A percentile compares a stretch with the other conserved stretches of the same genome.
These are phyloP conservation scores for Artemisia annua DNA, from an alignment of 129 eudicot species.

Conservation along the genomic window DNA sequence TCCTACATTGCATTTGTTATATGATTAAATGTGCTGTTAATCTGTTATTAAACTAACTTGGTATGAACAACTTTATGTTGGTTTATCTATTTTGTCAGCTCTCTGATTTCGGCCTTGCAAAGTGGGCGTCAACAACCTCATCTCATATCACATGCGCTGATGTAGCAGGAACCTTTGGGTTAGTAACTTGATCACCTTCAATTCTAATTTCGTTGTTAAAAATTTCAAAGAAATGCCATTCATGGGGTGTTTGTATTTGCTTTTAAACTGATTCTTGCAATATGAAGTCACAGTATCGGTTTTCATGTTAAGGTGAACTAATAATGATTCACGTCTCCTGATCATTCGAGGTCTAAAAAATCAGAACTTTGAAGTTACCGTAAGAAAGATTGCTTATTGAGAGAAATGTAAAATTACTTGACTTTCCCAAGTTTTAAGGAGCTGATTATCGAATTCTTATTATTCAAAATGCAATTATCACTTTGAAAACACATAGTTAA, in stretches of 20 bases:
- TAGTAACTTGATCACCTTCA: conserved; percentile 19
- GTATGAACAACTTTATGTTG: conserved; percentile 1
- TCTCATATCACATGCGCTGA: conserved; percentile 46
- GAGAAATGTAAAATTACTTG: neutral
- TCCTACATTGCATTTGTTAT: neutral
- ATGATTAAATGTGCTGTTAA: neutral
- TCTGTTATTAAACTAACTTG: neutral
- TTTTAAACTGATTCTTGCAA: neutral
- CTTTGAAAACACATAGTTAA: too few species aligned
- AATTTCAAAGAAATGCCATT: neutral
- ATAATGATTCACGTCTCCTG: neutral
- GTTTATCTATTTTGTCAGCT: conserved; percentile 39
- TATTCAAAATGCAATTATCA: too few species aligned
- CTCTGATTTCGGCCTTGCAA: conserved; percentile 87
- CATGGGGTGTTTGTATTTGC: neutral
- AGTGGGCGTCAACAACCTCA: conserved; percentile 57
- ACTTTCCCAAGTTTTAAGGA: neutral
- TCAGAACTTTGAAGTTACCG: neutral
- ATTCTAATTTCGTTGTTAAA: neutral
- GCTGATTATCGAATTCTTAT: too few species aligned
- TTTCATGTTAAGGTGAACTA: neutral
- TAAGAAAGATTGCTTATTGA: neutral
- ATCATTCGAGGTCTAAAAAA: neutral
- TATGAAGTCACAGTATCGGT: neutral
- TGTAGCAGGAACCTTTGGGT: conserved; percentile 91